Conservation (phyloP, 2,329 filamentous ascomycete genomes). For the Cordyceps tenuipes region DNA sequence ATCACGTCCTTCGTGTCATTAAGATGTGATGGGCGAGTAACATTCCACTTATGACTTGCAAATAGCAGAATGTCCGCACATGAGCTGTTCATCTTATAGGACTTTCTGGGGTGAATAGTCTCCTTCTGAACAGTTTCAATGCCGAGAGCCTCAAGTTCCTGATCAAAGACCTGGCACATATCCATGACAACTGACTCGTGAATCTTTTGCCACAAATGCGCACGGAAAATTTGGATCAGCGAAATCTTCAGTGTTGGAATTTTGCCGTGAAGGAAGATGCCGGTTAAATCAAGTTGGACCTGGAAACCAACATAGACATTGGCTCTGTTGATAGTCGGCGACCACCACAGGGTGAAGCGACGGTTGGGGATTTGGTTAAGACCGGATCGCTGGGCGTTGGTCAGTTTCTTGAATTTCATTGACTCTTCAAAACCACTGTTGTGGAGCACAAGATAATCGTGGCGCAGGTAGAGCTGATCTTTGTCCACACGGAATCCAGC, state of each 20-base stretch:
- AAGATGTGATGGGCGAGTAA: conserved; percentile 83
- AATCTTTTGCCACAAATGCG: conserved; percentile 99
- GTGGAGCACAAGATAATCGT: conserved; percentile 39
- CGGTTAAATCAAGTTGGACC: conserved; percentile 92
- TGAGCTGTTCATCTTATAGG: conserved; percentile 99
- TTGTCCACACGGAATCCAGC: conserved; percentile 42
- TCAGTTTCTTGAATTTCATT: conserved; percentile 99
- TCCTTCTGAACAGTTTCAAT: conserved; percentile 99
- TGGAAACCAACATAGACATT: conserved; percentile 99
- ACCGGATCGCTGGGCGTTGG: conserved; percentile 93
- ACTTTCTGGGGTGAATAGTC: conserved; percentile 97
- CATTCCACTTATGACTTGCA: conserved; percentile 97
- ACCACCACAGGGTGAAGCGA: conserved; percentile 98
- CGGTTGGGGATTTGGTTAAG: conserved; percentile 97
- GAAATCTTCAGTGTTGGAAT: conserved; percentile 98
- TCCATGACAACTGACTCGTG: conserved; percentile 99
- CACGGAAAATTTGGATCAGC: conserved; percentile 97
- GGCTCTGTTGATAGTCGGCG: conserved; percentile 82
- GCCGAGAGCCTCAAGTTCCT: conserved; percentile 88
- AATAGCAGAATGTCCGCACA: conserved; percentile 96
- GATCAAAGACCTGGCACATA: conserved; percentile 95
- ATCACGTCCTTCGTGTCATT: conserved; percentile 97
- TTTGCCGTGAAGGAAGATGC: conserved; percentile 98
- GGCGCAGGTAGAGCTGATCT: conserved; percentile 42
- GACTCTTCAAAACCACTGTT: conserved; percentile 47